Evolutionary conservation across 2,329 filamentous ascomycete genomes (phyloP).

Genomic region (Sclerotinia trifoliorum): DNA sequence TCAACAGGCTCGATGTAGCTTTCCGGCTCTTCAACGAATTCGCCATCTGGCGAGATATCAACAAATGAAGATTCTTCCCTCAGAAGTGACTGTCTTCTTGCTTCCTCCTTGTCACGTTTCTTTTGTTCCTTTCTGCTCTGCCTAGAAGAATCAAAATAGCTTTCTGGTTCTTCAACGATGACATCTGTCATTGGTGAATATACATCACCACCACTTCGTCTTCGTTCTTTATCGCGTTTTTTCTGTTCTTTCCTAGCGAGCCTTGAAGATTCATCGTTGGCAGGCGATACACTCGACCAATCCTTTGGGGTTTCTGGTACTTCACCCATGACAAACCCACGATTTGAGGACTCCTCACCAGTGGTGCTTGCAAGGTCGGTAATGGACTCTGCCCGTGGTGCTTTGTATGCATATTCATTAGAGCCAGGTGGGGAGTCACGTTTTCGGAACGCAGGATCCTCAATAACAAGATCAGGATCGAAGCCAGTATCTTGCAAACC

Average conservation of each 20-base stretch:
- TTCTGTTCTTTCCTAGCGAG: conserved; percentile 45
- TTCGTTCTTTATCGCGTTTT: conserved; percentile 46
- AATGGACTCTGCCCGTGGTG: conserved; percentile 51
- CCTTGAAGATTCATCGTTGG: conserved; percentile 39
- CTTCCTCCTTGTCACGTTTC: conserved; percentile 47
- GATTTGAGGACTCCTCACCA: conserved; percentile 24
- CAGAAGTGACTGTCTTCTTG: conserved; percentile 39
- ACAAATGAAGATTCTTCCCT: conserved; percentile 32
- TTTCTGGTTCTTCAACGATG: conserved; percentile 34
- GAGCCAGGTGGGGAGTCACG: conserved; percentile 64
- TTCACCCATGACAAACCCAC: conserved; percentile 51
- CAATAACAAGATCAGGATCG: conserved; percentile 66
- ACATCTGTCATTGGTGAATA: conserved; percentile 26
- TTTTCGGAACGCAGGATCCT: conserved; percentile 61
- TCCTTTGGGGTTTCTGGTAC: conserved; percentile 45
- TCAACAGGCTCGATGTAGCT: conserved; percentile 36
- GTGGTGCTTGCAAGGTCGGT: conserved; percentile 43
- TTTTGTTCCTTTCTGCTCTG: conserved; percentile 52
- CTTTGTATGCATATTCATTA: conserved; percentile 48
- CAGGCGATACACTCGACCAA: conserved; percentile 40
- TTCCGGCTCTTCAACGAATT: conserved; percentile 37
- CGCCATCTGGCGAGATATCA: conserved; percentile 26
- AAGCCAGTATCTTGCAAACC: conserved; percentile 69
- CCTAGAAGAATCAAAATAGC: conserved; percentile 38
- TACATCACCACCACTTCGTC: conserved; percentile 30